These are phyloP conservation scores for Neofusicoccum cordaticola DNA, from an alignment of 2,329 filamentous ascomycete genomes.

Conservation along the genomic window DNA sequence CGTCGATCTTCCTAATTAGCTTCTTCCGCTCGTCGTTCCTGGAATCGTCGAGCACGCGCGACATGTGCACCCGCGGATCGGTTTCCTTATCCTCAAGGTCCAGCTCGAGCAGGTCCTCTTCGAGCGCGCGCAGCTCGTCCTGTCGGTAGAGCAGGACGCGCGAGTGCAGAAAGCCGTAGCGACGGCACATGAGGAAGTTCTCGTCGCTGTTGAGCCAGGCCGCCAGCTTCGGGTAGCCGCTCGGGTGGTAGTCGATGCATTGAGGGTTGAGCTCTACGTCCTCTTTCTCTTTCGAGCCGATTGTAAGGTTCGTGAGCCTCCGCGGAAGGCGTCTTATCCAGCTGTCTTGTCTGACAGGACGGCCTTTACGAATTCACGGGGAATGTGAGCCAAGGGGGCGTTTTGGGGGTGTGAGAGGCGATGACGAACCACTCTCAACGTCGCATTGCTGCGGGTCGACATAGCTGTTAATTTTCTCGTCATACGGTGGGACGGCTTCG, in stretches of 20 bases:
- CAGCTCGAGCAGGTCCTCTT: slow-evolving; percentile 15
- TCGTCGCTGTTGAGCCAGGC: slow-evolving; percentile 26
- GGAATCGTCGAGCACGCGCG: slow-evolving; percentile 10
- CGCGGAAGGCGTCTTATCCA: no score
- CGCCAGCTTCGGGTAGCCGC: slow-evolving; percentile 24
- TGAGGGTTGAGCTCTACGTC: neutral
- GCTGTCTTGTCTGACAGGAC: no score
- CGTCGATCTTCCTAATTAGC: slow-evolving; percentile 19
- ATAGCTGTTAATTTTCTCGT: neutral
- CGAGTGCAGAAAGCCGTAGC: slow-evolving; percentile 19
- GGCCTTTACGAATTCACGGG: neutral
- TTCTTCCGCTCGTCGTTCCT: slow-evolving; percentile 7
- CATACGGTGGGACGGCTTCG: neutral
- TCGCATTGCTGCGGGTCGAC: neutral
- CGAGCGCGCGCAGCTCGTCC: slow-evolving; percentile 19
- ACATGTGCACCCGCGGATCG: slow-evolving; percentile 8
- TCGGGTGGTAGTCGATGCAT: slow-evolving; percentile 5
- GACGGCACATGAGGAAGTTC: slow-evolving; percentile 25
- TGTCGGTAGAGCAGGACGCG: slow-evolving; percentile 22
- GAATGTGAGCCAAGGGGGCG: neutral
- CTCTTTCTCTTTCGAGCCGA: neutral
- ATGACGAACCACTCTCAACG: neutral
- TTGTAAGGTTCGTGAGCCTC: no score
- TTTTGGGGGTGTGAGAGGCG: no score
- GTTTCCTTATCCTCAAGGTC: slow-evolving; percentile 17